phyloP scores from a whole-genome alignment of 2,329 filamentous ascomycete species.

The Colletotrichum higginsianum region DNA sequence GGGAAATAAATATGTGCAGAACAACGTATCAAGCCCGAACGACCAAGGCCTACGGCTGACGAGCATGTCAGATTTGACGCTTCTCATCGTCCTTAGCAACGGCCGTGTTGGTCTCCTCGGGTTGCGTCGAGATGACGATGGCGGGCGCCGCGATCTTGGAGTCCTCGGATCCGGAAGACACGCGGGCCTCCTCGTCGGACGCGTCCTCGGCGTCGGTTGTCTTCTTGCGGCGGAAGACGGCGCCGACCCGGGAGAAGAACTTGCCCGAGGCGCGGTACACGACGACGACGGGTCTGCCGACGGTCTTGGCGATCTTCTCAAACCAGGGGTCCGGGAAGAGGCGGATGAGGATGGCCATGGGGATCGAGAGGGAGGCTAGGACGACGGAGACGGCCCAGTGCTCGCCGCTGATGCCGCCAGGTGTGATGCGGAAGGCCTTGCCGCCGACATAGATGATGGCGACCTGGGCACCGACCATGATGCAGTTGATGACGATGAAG shows the following conservation, averaged over 20 bases:
- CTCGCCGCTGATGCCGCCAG: conserved; percentile 57
- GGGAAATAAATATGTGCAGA: background rate
- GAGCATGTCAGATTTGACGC: background rate
- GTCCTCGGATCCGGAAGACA: conserved; percentile 14
- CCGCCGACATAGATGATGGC: conserved; percentile 72
- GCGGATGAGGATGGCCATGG: conserved; percentile 64
- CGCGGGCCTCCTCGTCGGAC: conserved; percentile 20
- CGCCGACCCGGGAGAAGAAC: conserved; percentile 43
- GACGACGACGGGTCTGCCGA: conserved; percentile 96
- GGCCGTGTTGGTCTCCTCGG: conserved; percentile 16
- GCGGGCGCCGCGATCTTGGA: conserved; percentile 21
- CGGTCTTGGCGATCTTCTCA: conserved; percentile 99
- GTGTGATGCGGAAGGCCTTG: conserved; percentile 64
- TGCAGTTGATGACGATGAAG: conserved; percentile 69
- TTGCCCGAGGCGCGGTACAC: conserved; percentile 71
- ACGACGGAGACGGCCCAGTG: conserved; percentile 71
- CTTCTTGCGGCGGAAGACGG: conserved; percentile 34
- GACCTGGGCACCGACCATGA: conserved; percentile 72
- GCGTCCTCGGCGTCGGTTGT: conserved; percentile 9
- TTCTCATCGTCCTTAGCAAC: conserved; percentile 29
- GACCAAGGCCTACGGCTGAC: background rate
- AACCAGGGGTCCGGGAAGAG: conserved; percentile 65
- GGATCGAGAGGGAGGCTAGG: conserved; percentile 63
- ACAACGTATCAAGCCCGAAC: background rate
- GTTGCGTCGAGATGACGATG: conserved; percentile 36